Conservation (phyloP, 2,329 filamentous ascomycete species). For the Zymoseptoria crescenta region DNA sequence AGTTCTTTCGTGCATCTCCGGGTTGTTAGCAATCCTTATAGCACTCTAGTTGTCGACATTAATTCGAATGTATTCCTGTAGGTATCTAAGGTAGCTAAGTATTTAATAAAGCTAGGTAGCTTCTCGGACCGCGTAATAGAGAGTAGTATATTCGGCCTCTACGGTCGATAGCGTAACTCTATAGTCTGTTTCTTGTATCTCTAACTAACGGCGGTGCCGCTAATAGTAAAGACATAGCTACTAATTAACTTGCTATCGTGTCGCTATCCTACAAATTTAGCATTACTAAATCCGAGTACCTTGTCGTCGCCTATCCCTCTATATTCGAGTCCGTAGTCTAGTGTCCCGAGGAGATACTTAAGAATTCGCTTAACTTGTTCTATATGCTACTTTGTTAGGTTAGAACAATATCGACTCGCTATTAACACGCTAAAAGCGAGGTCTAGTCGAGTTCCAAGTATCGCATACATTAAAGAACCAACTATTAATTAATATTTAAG, state of each 20-base stretch:
- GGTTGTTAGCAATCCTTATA: background rate
- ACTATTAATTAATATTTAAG: too few species aligned
- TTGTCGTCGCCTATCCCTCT: background rate
- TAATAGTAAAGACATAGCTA: too few species aligned
- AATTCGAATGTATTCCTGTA: background rate
- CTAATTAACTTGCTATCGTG: too few species aligned
- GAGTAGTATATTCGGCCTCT: background rate
- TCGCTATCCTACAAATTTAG: too few species aligned
- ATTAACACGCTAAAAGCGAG: too few species aligned
- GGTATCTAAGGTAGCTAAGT: background rate
- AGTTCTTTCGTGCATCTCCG: background rate
- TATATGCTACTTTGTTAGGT: too few species aligned
- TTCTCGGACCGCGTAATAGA: background rate
- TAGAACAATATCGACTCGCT: too few species aligned
- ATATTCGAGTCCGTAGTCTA: background rate
- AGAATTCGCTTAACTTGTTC: background rate
- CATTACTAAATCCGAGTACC: background rate
- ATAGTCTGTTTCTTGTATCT: too few species aligned
- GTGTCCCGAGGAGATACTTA: background rate
- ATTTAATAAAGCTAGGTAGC: background rate
- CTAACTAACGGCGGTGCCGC: too few species aligned
- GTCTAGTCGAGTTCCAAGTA: too few species aligned
- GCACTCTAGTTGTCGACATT: background rate
- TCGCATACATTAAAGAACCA: too few species aligned
- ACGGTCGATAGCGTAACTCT: background rate